phyloP scores from a whole-genome alignment of 257 asterid genomes.

The Lantana camara region DNA sequence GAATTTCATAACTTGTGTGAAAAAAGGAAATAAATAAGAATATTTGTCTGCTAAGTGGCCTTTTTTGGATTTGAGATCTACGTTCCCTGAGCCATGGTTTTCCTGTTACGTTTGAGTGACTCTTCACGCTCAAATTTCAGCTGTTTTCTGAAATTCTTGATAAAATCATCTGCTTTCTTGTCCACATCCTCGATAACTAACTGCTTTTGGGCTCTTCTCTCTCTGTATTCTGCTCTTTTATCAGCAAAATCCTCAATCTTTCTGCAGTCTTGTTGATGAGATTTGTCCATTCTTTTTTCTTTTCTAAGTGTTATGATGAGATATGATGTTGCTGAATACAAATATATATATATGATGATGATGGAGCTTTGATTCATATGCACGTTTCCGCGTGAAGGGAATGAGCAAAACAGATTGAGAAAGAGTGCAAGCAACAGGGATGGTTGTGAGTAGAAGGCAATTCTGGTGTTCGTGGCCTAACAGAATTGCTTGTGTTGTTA shows the following conservation, averaged over 20 bases:
- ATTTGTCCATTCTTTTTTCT: background rate
- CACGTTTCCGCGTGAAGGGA: conserved; percentile 25
- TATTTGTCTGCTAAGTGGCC: background rate
- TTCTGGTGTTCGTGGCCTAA: background rate
- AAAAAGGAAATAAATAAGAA: background rate
- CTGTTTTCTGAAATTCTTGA: conserved; percentile 48
- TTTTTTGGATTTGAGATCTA: background rate
- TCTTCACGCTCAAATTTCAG: conserved; percentile 45
- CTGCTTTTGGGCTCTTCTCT: conserved; percentile 15
- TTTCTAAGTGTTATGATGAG: background rate
- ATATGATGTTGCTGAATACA: background rate
- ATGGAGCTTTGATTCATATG: background rate
- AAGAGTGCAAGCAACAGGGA: conserved; percentile 21
- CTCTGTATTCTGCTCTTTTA: conserved; percentile 8
- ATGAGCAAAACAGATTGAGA: conserved; percentile 22
- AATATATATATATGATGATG: background rate
- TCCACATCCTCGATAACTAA: conserved; percentile 43
- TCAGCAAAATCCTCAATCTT: background rate
- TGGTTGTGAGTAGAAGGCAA: conserved; percentile 40
- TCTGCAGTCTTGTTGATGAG: conserved; percentile 12
- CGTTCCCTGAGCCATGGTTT: conserved; percentile 23
- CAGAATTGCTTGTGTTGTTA: conserved; percentile 3
- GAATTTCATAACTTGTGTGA: too few relatives aligned
- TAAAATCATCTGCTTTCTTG: conserved; percentile 49
- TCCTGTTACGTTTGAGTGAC: conserved; percentile 42